Evolutionary conservation across 2,329 filamentous ascomycete species (phyloP).

Genomic region (Fusarium illudens): DNA sequence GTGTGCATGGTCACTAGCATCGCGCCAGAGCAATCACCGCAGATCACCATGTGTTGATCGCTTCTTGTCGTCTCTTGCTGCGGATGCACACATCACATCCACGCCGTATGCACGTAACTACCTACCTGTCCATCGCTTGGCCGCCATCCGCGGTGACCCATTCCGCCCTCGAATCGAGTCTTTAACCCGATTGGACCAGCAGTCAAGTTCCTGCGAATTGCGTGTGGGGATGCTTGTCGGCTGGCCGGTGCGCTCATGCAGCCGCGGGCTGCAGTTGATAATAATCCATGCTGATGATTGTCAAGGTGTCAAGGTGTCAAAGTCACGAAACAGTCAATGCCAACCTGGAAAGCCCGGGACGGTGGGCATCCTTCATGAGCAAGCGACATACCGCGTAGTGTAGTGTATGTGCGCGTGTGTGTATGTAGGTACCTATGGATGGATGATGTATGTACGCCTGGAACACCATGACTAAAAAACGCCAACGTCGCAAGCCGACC

Average conservation of each 20-base stretch:
- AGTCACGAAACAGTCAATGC: slow-evolving; percentile 19
- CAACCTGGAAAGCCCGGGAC: slow-evolving; percentile 17
- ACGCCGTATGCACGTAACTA: neutral
- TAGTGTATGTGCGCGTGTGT: no score
- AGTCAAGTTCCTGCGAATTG: slow-evolving; percentile 2
- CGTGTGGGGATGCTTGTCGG: slow-evolving; percentile 19
- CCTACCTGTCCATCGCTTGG: neutral
- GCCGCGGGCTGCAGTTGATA: slow-evolving; percentile 3
- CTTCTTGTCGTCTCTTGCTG: neutral
- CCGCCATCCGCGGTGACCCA: neutral
- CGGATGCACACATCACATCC: neutral
- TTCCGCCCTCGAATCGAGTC: slow-evolving; percentile 13
- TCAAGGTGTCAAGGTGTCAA: slow-evolving; percentile 5
- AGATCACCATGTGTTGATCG: slow-evolving; percentile 15
- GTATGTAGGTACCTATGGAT: no score
- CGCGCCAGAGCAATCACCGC: slow-evolving; percentile 3
- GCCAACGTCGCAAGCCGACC: neutral
- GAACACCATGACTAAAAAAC: neutral
- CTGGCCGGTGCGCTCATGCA: slow-evolving; percentile 6
- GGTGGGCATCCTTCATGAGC: neutral
- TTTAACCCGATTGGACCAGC: slow-evolving; percentile 13
- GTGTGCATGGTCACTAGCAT: neutral
- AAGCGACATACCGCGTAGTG: neutral
- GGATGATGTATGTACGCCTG: no score
- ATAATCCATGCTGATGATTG: slow-evolving; percentile 22